Conservation (phyloP, 345 rosid genomes). For the Salix purpurea region DNA sequence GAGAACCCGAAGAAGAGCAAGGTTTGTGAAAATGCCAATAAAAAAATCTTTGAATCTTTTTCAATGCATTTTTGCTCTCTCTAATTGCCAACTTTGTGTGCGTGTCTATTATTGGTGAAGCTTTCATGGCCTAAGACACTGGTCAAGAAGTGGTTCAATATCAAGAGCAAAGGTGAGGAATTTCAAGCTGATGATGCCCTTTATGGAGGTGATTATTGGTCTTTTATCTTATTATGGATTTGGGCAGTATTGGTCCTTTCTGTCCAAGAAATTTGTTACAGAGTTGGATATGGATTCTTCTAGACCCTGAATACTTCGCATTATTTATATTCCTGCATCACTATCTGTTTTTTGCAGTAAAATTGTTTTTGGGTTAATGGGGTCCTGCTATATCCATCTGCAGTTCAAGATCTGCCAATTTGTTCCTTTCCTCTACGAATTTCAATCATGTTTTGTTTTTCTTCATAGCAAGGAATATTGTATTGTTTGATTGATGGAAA, state of each 20-base stretch:
- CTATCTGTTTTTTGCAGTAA: conserved; percentile 8
- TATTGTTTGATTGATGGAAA: conserved; percentile 34
- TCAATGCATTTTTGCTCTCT: conserved; percentile 7
- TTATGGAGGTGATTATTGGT: conserved; percentile 40
- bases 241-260: conserved; percentile 17
- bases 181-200: conserved; percentile 67
- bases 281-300: conserved; percentile 23
- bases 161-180: conserved; percentile 74
- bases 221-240: conserved; percentile 1
- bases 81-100: conserved; percentile 9
- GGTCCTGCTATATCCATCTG: conserved; percentile 18
- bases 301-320: conserved; percentile 21
- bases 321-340: conserved; percentile 11
- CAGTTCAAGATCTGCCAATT: conserved; percentile 37
- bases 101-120: conserved; percentile 38
- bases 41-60: conserved; percentile 7
- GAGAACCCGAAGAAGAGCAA: conserved; percentile 74
- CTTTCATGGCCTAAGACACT: conserved; percentile 92
- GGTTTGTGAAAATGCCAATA: conserved; percentile 37
- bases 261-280: conserved; percentile 12
- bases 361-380: conserved; percentile 20
- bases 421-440: conserved; percentile 34
- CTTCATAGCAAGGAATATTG: not conserved
- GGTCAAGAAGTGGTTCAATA: conserved; percentile 94
- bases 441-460: conserved; percentile 8